Evolutionary conservation across 257 asterid species (phyloP).

Genomic region (Petunia secreta): DNA sequence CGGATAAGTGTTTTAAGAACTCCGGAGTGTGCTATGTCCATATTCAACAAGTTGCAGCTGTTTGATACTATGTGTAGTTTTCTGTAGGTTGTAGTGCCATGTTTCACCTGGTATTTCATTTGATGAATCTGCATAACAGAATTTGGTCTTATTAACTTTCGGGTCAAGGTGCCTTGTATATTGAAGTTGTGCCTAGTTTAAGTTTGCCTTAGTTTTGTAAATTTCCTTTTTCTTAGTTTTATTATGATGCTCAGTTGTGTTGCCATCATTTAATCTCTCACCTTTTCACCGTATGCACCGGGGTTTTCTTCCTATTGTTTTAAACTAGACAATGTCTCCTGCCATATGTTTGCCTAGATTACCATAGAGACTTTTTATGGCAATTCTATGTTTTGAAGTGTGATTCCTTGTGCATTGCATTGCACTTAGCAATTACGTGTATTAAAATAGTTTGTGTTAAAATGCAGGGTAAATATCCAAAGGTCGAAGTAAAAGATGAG

Average conservation of each 20-base stretch:
- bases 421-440: background rate
- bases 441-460: background rate
- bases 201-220: background rate
- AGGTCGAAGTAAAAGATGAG: constrained; percentile 39
- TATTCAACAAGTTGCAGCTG: background rate
- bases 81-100: background rate
- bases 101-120: background rate
- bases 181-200: background rate
- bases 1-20: no score
- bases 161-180: constrained; percentile 4
- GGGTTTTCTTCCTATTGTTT: constrained; percentile 1
- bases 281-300: background rate
- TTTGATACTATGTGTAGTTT: background rate
- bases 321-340: constrained; percentile 11
- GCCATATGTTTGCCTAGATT: background rate
- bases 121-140: background rate
- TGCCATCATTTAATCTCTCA: background rate
- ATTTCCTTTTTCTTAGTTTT: background rate
- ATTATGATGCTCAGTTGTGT: background rate
- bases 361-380: background rate
- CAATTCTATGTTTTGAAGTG: background rate
- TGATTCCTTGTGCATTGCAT: background rate
- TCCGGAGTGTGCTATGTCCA: no score
- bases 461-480: constrained; percentile 37
- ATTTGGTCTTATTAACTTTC: constrained; percentile 6